Base-by-base conservation (phyloP, 108 stramenopile genomes). In the Nitzschia putrida region DNA sequence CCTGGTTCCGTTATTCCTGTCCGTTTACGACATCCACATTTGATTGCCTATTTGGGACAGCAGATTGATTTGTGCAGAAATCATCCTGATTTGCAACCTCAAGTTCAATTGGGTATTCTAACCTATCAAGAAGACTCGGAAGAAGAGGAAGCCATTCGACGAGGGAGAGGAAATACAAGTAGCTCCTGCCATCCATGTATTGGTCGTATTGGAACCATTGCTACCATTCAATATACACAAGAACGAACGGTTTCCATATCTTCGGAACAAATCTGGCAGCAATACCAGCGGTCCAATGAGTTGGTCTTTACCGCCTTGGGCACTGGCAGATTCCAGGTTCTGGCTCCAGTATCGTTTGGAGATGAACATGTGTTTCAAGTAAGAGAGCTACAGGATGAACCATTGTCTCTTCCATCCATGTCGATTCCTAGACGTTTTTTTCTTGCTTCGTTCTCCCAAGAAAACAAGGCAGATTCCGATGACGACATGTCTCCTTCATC, bases 201-300 rank as follows among this genome's bases (percentile, higher is more conserved):
- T 34, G 90, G 87, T 22, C 63, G 87, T 12, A 80, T 91, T 16
- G 90, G 90, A 10, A 91, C 90, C 7, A 76, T 88, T 61, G 90
- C 85, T 3, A 88, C 86, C 8, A 73, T 91, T 22, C 77, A 65
- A 21, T 85, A 80, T 47, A 90, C 89, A 21, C 89, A 90, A 25
- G 74, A 86, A 81, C 76, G 86, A 80, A 61, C 69, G 4, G 25
- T 18, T 2, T 16, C 18, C 18, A 18, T 49, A 18, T 18, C n/a
- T 18, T 18, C 14, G 2, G 47, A 18, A 6, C 14, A 18, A 49
- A 41, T 76, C 20, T 83, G 85, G 85, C 59, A 45, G 50, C 77
- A 68, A 18, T 78, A 83, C 47, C 57, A 68, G 23, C 44, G 67
- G 4, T 20, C 54, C n/a, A 43, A 47, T 29, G 53, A 71, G 72